Evolutionary conservation across 352 stramenopile species (phyloP), one percentile per base, ranked within the genome.

Genomic region (Lagenidium giganteum): DNA sequence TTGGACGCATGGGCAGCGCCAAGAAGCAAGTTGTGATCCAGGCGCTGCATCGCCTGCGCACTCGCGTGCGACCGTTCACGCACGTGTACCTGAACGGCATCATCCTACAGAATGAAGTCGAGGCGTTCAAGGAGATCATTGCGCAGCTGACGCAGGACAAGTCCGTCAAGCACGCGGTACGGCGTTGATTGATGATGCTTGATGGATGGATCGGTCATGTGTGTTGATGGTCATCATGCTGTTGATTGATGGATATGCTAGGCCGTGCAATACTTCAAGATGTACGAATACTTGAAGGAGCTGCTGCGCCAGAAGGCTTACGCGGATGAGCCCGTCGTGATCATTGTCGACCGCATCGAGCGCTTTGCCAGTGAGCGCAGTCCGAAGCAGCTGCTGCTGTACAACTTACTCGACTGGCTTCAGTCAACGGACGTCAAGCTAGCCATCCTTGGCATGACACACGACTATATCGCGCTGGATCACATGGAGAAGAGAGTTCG

Each of bases 321-420:
- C 2, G 53, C 55, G 21, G 54, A 67, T 8, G 54, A 84, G 34
- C 70, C 80, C 18, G 73, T 91, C 17, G 53, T 93, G 22, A 61
- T 91, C 37, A 58, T 90, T 22, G 49, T 91, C 33, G 81, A 93
- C 34, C 65, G 71, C 0, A 67, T 93, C 22, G 81, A 91, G 37
- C 67, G 87, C 40, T 93, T 91, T 42, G 73, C 83, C 28, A 58
- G 53, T 24, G 72, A 83, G 28, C 65, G 55, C 21, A 86, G 63
- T 30, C 39, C 69, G 14, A 93, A 91, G 54, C 81, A 93, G 47
- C 57, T 93, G 27, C 55, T 93, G 38, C 44, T 93, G 18, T 93
- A 93, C 60, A 91, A 90, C 26, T 44, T 91, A 34, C 71, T 93
- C 30, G 81, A 93, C 44, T 93, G 81, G 81, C 60, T 91, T 22